phyloP scores from a whole-genome alignment of 2,329 filamentous ascomycete species.

The Emergomyces orientalis region DNA sequence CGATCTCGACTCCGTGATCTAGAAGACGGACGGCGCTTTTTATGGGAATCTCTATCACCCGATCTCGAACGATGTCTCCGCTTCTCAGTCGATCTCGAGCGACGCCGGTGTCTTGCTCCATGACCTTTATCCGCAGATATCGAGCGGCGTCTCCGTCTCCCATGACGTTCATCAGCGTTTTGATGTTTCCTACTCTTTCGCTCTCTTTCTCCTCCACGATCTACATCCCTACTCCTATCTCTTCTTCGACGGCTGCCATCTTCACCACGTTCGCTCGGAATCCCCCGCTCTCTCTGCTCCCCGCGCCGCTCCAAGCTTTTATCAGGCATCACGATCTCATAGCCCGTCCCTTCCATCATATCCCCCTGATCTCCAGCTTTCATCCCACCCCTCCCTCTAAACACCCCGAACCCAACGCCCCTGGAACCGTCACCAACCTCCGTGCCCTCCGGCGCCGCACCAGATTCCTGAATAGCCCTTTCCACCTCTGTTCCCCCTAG shows the following conservation, averaged over 20 bases:
- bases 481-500: constrained; percentile 54
- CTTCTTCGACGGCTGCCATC: constrained; percentile 24
- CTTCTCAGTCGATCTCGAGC: constrained; percentile 14
- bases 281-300: constrained; percentile 25
- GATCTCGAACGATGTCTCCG: constrained; percentile 14
- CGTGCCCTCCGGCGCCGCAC: constrained; percentile 21
- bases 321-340: constrained; percentile 9
- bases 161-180: constrained; percentile 25
- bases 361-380: constrained; percentile 22
- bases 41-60: constrained; percentile 20
- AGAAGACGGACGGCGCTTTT: constrained; percentile 21
- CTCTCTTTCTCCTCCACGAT: constrained; percentile 31
- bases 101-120: neutral
- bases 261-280: constrained; percentile 23
- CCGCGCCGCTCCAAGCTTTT: constrained; percentile 20
- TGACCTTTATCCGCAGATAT: neutral
- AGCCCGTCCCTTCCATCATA: constrained; percentile 21
- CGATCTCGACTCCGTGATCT: constrained; percentile 25
- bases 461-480: constrained; percentile 40
- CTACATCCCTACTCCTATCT: constrained; percentile 23
- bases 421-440: constrained; percentile 20
- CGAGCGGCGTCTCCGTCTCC: constrained; percentile 26
- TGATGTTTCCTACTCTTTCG: constrained; percentile 37
- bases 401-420: constrained; percentile 29
- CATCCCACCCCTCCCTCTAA: constrained; percentile 27